phyloP scores from a whole-genome alignment of 176 grass and related monocot species.

The Aegilops speltoides region DNA sequence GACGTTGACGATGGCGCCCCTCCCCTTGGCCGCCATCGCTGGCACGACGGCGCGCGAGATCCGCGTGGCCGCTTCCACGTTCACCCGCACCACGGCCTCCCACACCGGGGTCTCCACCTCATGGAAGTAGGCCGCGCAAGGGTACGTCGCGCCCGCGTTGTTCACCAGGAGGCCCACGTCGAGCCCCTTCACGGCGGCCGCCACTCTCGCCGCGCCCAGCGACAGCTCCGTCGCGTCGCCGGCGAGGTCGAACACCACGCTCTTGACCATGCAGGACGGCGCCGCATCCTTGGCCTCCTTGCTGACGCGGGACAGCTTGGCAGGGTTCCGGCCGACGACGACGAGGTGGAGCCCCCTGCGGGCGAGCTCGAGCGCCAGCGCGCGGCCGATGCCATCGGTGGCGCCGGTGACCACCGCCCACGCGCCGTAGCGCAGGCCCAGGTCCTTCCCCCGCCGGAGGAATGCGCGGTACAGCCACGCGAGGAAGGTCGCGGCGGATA shows the following conservation, averaged over 20 bases:
- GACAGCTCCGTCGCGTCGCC: slow-evolving; percentile 18
- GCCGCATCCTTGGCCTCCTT: background rate
- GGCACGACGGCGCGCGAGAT: slow-evolving; percentile 49
- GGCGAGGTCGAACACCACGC: slow-evolving; percentile 53
- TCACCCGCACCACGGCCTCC: slow-evolving; percentile 53
- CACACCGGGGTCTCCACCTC: slow-evolving; percentile 34
- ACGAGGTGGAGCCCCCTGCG: slow-evolving; percentile 46
- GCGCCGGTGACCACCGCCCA: slow-evolving; percentile 66
- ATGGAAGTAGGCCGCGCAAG: slow-evolving; percentile 56
- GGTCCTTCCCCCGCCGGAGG: slow-evolving; percentile 13
- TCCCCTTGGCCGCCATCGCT: slow-evolving; percentile 31
- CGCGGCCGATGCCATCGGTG: slow-evolving; percentile 66
- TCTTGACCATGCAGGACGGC: slow-evolving; percentile 32
- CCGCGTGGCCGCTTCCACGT: slow-evolving; percentile 49
- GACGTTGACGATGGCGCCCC: slow-evolving; percentile 59
- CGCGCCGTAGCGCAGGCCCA: slow-evolving; percentile 28
- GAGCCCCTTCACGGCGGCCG: slow-evolving; percentile 24
- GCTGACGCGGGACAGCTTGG: slow-evolving; percentile 44
- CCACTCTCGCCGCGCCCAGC: slow-evolving; percentile 5
- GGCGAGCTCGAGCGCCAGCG: slow-evolving; percentile 51
- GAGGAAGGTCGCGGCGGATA: slow-evolving; percentile 10
- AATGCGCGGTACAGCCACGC: slow-evolving; percentile 32
- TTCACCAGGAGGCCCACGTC: slow-evolving; percentile 67
- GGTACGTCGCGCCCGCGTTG: slow-evolving; percentile 66
- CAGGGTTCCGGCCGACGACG: slow-evolving; percentile 59